phyloP scores from a whole-genome alignment of 768 basidiomycete species.

The Scleroderma citrinum region DNA sequence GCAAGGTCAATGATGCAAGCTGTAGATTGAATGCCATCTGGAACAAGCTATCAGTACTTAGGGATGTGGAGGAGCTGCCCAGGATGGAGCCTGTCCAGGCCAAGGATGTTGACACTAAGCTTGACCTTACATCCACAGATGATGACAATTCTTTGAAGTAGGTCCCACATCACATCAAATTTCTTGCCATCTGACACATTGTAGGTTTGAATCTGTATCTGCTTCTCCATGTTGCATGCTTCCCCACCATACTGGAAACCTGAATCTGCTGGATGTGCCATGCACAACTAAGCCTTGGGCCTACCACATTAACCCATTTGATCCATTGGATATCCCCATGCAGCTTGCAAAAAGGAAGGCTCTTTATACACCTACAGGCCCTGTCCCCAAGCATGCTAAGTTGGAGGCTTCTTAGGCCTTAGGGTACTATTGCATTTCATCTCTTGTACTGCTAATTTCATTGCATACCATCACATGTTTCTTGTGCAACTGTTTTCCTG shows the following conservation, averaged over 20 bases:
- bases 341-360: not conserved
- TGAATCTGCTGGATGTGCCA: no score
- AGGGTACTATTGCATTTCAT: not conserved
- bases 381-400: not conserved
- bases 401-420: not conserved
- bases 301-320: not conserved
- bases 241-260: not conserved
- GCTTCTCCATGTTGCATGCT: not conserved
- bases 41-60: not conserved
- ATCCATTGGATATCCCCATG: not conserved
- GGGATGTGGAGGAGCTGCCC: not conserved
- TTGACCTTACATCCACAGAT: not conserved
- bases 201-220: not conserved
- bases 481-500: not conserved
- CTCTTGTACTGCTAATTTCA: no score
- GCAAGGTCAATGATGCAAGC: not conserved
- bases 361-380: not conserved
- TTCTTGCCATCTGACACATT: not conserved
- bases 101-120: not conserved
- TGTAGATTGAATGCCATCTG: not conserved
- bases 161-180: not conserved
- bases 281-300: no score
- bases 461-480: not conserved
- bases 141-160: not conserved
- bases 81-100: no score